phyloP scores from a whole-genome alignment of 1,284 basidiomycete genomes.

The Cutaneotrichosporon arboriforme region DNA sequence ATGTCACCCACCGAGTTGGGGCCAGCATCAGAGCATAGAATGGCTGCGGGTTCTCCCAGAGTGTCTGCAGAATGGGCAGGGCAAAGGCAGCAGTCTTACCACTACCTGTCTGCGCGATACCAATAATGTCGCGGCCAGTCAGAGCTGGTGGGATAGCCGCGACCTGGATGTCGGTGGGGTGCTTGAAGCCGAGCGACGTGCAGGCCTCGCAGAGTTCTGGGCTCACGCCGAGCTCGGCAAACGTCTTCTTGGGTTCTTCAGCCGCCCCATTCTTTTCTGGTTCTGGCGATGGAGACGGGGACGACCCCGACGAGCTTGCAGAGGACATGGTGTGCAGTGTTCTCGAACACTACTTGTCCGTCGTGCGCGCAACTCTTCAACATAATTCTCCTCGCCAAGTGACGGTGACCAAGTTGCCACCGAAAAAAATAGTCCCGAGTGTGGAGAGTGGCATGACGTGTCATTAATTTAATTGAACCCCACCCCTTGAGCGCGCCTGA shows the following conservation, averaged over 20 bases:
- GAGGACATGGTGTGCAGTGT: slow-evolving; percentile 11
- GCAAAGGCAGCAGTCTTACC: slow-evolving; percentile 99
- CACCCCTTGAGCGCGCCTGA: slow-evolving; percentile 8
- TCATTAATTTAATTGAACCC: not conserved
- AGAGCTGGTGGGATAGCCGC: slow-evolving; percentile 87
- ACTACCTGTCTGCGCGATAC: slow-evolving; percentile 92
- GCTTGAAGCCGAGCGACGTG: slow-evolving; percentile 72
- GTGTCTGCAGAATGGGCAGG: slow-evolving; percentile 88
- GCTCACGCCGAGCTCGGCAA: slow-evolving; percentile 71
- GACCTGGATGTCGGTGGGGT: slow-evolving; percentile 87
- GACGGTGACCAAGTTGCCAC: not conserved
- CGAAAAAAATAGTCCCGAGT: not conserved
- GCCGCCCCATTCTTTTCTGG: slow-evolving; percentile 4
- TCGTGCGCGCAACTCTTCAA: too few species aligned
- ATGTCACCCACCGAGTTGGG: slow-evolving; percentile 61
- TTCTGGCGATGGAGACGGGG: slow-evolving; percentile 16
- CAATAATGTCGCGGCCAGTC: slow-evolving; percentile 90
- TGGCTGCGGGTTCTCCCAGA: slow-evolving; percentile 94
- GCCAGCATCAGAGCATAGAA: slow-evolving; percentile 92
- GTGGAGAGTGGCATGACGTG: not conserved
- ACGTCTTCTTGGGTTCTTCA: slow-evolving; percentile 40
- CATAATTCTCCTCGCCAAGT: too few species aligned
- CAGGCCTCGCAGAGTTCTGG: slow-evolving; percentile 84
- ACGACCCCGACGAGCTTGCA: slow-evolving; percentile 15
- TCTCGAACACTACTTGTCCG: too few species aligned